These are phyloP conservation scores for Delonix regia DNA, from an alignment of 306 rosid genomes.

Conservation along the genomic window DNA sequence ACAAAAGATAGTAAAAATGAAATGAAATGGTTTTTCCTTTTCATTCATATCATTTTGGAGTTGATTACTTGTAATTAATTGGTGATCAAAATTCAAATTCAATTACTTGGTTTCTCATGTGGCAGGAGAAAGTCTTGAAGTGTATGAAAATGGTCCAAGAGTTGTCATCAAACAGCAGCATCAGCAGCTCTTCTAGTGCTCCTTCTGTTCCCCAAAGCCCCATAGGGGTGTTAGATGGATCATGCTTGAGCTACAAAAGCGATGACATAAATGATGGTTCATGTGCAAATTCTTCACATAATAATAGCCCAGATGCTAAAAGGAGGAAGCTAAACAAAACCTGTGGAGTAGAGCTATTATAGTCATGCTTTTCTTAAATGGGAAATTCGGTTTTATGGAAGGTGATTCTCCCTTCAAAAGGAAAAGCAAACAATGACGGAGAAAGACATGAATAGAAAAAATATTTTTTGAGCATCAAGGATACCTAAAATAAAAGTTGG, in stretches of 20 bases:
- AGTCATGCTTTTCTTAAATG: constrained; percentile 43
- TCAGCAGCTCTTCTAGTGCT: constrained; percentile 1
- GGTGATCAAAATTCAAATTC: background rate
- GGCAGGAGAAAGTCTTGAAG: constrained; percentile 78
- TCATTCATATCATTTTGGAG: constrained; percentile 25
- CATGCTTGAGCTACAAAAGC: constrained; percentile 83
- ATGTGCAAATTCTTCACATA: constrained; percentile 65
- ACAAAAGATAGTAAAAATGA: constrained; percentile 21
- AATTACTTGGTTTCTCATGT: constrained; percentile 14
- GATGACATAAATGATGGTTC: constrained; percentile 71
- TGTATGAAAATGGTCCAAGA: constrained; percentile 61
- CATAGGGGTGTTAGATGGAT: constrained; percentile 76
- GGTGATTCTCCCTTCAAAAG: constrained; percentile 27
- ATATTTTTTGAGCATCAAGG: background rate
- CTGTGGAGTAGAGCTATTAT: constrained; percentile 60
- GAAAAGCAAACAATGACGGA: constrained; percentile 23
- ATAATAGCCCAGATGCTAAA: constrained; percentile 63
- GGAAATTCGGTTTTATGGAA: constrained; percentile 48
- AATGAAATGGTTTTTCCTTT: constrained; percentile 20
- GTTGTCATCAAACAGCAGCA: constrained; percentile 32
- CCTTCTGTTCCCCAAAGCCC: constrained; percentile 72
- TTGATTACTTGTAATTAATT: constrained; percentile 32
- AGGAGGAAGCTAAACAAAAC: constrained; percentile 86
- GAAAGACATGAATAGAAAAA: constrained; percentile 31
- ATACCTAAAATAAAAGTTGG: constrained; percentile 44